Evolutionary conservation across 2,329 filamentous ascomycete genomes (phyloP).

Genomic region (Verticillium dahliae): DNA sequence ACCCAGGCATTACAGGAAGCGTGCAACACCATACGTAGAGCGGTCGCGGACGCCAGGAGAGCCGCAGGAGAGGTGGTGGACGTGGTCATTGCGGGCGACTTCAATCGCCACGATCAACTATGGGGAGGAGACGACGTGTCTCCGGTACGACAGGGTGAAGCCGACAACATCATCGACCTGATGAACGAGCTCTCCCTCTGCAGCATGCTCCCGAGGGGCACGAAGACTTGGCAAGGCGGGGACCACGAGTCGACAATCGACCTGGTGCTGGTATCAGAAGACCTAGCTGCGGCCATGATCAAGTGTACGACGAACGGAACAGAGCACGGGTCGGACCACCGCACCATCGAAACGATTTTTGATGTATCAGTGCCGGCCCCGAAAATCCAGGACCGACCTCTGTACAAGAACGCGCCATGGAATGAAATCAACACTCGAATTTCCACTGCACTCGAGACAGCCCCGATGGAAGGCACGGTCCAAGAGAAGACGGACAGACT

Average conservation of each 20-base stretch:
- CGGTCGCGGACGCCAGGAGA: not conserved
- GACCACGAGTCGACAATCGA: slow-evolving; percentile 16
- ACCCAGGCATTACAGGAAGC: not conserved
- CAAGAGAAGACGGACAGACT: slow-evolving; percentile 4
- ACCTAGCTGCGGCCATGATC: slow-evolving; percentile 11
- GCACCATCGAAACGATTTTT: slow-evolving; percentile 21
- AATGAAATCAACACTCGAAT: slow-evolving; percentile 14
- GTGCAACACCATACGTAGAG: not conserved
- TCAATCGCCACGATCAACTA: slow-evolving; percentile 12
- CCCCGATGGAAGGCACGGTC: slow-evolving; percentile 14
- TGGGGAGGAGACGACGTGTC: slow-evolving; percentile 13
- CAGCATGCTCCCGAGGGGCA: slow-evolving; percentile 19
- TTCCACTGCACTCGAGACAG: slow-evolving; percentile 5
- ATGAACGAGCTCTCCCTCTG: too few species aligned
- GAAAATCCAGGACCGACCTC: slow-evolving; percentile 9
- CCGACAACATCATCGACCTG: too few species aligned
- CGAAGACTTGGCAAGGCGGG: slow-evolving; percentile 23
- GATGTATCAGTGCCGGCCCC: slow-evolving; percentile 9
- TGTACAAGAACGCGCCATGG: slow-evolving; percentile 20
- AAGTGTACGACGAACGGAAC: slow-evolving; percentile 10
- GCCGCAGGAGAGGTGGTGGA: not conserved
- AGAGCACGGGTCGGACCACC: slow-evolving; percentile 22
- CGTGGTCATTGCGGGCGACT: slow-evolving; percentile 11
- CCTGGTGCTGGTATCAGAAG: slow-evolving; percentile 15
- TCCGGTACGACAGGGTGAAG: too few species aligned